Conservation (phyloP, 73 alveolate genomes). For the Symbiodinium natans region DNA sequence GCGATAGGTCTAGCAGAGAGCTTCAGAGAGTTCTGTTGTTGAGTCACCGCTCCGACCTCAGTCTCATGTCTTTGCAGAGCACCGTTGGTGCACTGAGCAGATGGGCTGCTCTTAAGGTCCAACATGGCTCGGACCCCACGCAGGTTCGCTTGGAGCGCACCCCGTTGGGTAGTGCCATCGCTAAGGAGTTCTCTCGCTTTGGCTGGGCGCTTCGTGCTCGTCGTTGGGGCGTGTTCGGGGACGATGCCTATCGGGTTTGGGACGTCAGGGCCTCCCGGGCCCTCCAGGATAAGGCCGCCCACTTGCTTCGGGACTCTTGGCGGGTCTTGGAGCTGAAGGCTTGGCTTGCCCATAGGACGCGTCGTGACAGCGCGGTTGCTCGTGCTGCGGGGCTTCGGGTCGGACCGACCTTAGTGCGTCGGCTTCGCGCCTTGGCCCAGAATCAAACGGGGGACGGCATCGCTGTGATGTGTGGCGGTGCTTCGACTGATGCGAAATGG, state of each 20-base stretch:
- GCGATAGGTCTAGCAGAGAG: not conserved
- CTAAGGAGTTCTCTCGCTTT: not conserved
- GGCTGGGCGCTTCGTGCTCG: not conserved
- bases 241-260: not conserved
- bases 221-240: not conserved
- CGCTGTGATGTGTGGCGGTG: slow-evolving; percentile 21
- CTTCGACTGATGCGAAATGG: not conserved
- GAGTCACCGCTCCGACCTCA: not conserved
- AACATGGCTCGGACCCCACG: not conserved
- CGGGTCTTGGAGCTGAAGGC: not conserved
- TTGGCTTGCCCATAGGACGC: not conserved
- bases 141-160: not conserved
- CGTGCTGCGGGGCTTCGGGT: not conserved
- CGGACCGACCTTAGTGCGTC: not conserved
- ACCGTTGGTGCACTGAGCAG: not conserved
- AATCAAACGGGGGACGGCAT: not conserved
- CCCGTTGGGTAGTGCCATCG: not conserved
- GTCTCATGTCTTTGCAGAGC: not conserved
- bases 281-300: not conserved
- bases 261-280: not conserved
- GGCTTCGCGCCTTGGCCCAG: not conserved
- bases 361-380: not conserved
- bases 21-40: not conserved
- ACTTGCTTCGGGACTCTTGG: slow-evolving; percentile 3
- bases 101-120: not conserved